Conservation (phyloP, 225 moss, liverwort and hornwort genomes). For the Marchantia paleacea region DNA sequence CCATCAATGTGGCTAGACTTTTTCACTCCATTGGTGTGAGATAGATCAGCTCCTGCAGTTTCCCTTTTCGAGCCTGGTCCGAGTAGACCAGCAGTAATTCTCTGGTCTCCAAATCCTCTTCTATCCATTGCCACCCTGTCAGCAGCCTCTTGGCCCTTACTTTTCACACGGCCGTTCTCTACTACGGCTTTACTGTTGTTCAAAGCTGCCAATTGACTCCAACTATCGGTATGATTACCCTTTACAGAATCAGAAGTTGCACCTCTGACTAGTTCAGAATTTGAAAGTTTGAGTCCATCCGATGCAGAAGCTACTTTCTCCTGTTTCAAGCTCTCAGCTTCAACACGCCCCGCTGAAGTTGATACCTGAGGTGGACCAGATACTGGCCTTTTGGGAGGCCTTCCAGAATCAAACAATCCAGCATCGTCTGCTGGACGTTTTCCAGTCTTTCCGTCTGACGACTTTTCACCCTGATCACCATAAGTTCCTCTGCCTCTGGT, state of each 20-base stretch:
- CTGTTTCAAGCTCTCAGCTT: constrained; percentile 40
- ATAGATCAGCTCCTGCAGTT: constrained; percentile 35
- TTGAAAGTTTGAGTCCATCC: constrained; percentile 37
- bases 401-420: constrained; percentile 47
- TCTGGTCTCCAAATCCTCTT: constrained; percentile 46
- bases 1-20: constrained; percentile 52
- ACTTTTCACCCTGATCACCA: constrained; percentile 57
- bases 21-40: constrained; percentile 63
- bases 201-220: constrained; percentile 40
- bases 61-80: constrained; percentile 66
- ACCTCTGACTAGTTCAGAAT: constrained; percentile 47
- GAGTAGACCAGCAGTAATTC: constrained; percentile 52
- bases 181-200: constrained; percentile 47
- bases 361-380: constrained; percentile 52
- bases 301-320: constrained; percentile 48
- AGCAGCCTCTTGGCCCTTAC: constrained; percentile 50
- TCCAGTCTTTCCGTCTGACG: constrained; percentile 55
- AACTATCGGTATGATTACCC: constrained; percentile 45
- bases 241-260: constrained; percentile 44
- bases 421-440: constrained; percentile 71
- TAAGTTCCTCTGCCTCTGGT: constrained; percentile 25
- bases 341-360: constrained; percentile 37
- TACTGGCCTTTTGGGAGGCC: constrained; percentile 59
- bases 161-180: constrained; percentile 61
- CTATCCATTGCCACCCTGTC: constrained; percentile 55